Evolutionary conservation across 2,329 filamentous ascomycete species (phyloP), one percentile per base, ranked within the genome.

Genomic region (Pseudogymnoascus sp.): DNA sequence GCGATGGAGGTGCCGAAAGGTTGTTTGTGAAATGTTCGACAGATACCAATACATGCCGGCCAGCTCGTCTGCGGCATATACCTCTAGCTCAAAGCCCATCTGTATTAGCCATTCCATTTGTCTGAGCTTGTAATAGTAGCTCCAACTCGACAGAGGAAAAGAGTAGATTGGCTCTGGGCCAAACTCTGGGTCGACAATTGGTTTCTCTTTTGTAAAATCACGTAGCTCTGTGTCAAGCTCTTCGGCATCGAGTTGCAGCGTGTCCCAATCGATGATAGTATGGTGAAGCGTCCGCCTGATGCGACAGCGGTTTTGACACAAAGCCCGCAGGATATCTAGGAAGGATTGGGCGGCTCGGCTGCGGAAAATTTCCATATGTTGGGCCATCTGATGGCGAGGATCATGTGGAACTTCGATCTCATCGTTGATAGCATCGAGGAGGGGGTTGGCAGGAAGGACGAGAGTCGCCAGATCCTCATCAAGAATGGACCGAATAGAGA

Each of bases 1-100:
- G 59, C 88, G 82, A 65, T 90, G 85, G 21, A 88, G 75, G 67
- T 96, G 83, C 3, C 64, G 65, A 58, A 59, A 63, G 13, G 87
- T 78, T 60, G 86, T 82, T 69, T 85, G 81, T 68, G 88, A 77
- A 61, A 95, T 75, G 74, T 89, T 82, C 65, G 89, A 82, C 63
- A 96, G 75, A 71, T 96, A 91, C 84, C 88, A 94, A 72, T 97
- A 97, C 88, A 96, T 95, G 21, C 84, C 85, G 0, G 85, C 82
- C 8, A 94, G 78, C 71, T 99, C 94, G 71, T 95, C 88, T 0
- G 84, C 80, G 59, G 92, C 85, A 72, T 97, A 97, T 8, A 96
- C 82, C 41, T 92, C 86, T 10, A 96, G 84, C 73, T 99, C 94
- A 71, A 99, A 97, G 10, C 95, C 94, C 30, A 96, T 83, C 69